These are phyloP conservation scores for Penicillium robsamsonii DNA, from an alignment of 495 filamentous ascomycete species.

Conservation along the genomic window DNA sequence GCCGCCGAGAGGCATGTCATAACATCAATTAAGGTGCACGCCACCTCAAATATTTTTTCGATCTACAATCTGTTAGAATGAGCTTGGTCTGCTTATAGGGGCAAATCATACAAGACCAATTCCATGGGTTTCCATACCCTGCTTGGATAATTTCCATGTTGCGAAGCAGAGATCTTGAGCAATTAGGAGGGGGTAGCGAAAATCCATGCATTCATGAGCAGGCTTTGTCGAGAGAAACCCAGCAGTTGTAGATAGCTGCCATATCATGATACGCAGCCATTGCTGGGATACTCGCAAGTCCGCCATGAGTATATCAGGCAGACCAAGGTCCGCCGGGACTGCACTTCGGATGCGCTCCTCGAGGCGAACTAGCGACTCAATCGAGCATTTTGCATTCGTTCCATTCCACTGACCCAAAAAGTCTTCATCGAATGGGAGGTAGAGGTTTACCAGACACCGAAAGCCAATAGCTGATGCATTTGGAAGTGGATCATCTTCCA, in stretches of 20 bases:
- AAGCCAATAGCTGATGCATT: conserved; percentile 49
- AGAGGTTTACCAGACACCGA: conserved; percentile 62
- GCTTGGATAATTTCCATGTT: conserved; percentile 61
- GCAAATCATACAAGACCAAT: conserved; percentile 56
- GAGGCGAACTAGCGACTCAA: conserved; percentile 56
- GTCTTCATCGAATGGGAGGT: conserved; percentile 67
- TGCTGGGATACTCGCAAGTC: conserved; percentile 70
- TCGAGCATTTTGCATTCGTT: conserved; percentile 54
- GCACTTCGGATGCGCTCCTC: conserved; percentile 66
- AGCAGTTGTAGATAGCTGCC: conserved; percentile 60
- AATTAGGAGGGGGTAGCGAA: conserved; percentile 68
- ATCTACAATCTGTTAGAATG: conserved; percentile 39
- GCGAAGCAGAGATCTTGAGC: conserved; percentile 67
- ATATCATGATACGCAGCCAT: conserved; percentile 74
- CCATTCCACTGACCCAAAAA: conserved; percentile 76
- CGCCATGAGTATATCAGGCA: conserved; percentile 59
- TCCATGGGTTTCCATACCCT: conserved; percentile 65
- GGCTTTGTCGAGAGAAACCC: conserved; percentile 53
- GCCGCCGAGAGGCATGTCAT: conserved; percentile 60
- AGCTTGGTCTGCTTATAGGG: background rate
- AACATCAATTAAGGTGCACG: conserved; percentile 70
- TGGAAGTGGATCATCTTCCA: conserved; percentile 43
- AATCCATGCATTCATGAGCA: conserved; percentile 59
- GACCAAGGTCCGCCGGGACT: conserved; percentile 59
- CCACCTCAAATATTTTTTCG: conserved; percentile 75